phyloP scores from a whole-genome alignment of 2,329 filamentous ascomycete species.

The Cytospora piceae region DNA sequence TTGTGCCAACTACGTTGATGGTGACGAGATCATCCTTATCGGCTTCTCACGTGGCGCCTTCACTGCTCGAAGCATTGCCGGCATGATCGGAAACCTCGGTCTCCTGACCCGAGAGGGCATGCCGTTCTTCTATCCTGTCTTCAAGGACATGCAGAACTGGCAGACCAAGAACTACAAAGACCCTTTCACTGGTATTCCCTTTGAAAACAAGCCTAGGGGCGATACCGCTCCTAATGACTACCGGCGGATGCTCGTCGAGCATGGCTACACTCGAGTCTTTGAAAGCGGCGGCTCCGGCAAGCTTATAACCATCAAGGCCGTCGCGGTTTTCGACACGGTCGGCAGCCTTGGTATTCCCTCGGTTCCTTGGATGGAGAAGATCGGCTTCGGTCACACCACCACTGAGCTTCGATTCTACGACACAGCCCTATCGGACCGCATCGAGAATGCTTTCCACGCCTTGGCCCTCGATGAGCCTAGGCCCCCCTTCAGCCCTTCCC shows the following conservation, averaged over 20 bases:
- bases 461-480: conserved; percentile 62
- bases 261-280: conserved; percentile 47
- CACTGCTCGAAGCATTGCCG: conserved; percentile 59
- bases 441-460: conserved; percentile 63
- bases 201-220: conserved; percentile 53
- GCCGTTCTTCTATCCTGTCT: conserved; percentile 58
- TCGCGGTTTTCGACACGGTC: conserved; percentile 58
- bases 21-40: conserved; percentile 60
- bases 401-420: conserved; percentile 57
- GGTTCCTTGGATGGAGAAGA: conserved; percentile 48
- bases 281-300: conserved; percentile 42
- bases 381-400: conserved; percentile 51
- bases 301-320: conserved; percentile 52
- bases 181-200: conserved; percentile 51
- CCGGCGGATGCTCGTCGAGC: conserved; percentile 48
- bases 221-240: conserved; percentile 47
- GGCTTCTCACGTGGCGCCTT: conserved; percentile 64
- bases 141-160: conserved; percentile 61
- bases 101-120: conserved; percentile 57
- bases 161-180: conserved; percentile 49
- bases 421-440: conserved; percentile 54
- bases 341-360: conserved; percentile 52
- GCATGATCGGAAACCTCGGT: conserved; percentile 55
- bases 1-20: conserved; percentile 62
- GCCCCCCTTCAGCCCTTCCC: conserved; percentile 56